Evolutionary conservation across 805 yeast genomes (phyloP).

Genomic region (Wickerhamiella nectarea): DNA sequence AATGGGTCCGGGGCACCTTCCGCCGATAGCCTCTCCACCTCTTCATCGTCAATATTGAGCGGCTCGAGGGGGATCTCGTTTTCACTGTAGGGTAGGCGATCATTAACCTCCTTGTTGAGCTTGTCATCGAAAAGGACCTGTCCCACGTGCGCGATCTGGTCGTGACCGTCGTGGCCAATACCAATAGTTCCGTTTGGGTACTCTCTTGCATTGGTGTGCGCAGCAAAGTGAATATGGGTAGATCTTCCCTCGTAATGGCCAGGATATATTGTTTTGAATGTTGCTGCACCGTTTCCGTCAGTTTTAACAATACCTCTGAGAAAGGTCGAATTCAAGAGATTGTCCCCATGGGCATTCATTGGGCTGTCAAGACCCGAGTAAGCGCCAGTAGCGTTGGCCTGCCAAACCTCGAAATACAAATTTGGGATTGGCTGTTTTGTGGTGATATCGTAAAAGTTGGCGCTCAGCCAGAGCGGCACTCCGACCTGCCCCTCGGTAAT

Average conservation of each 20-base stretch:
- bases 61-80: not conserved
- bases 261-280: slow-evolving; percentile 4
- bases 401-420: slow-evolving; percentile 5
- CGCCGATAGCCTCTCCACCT: not conserved
- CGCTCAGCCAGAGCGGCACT: slow-evolving; percentile 1
- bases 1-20: not conserved
- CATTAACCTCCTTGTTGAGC: not conserved
- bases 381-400: slow-evolving; percentile 2
- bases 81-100: not conserved
- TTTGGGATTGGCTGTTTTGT: not conserved
- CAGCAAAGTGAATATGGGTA: not conserved
- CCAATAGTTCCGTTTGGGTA: slow-evolving; percentile 1
- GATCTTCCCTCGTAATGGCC: not conserved
- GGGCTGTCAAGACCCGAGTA: slow-evolving; percentile 3
- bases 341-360: slow-evolving; percentile 3
- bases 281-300: slow-evolving; percentile 5
- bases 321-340: slow-evolving; percentile 1
- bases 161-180: not conserved
- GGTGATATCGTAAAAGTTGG: slow-evolving; percentile 6
- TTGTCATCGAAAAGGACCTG: slow-evolving; percentile 2
- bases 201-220: slow-evolving; percentile 1
- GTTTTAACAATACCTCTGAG: slow-evolving; percentile 4
- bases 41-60: not conserved
- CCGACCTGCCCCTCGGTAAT: slow-evolving; percentile 1
- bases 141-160: not conserved